Conservation (phyloP, 1,284 basidiomycete species). For the Cryptococcus sp. region DNA sequence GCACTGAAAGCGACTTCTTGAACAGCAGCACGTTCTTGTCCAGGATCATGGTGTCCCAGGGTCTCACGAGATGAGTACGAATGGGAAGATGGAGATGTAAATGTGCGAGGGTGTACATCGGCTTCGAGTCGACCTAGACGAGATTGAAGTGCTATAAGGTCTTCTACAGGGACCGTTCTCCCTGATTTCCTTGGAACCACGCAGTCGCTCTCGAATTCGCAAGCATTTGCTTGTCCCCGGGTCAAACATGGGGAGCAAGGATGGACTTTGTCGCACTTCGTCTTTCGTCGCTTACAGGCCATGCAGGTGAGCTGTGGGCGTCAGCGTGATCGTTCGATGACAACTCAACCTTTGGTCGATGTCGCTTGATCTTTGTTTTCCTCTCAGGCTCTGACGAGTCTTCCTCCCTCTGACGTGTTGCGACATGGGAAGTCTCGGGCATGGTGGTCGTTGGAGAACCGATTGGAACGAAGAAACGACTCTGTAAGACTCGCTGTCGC, state of each 20-base stretch:
- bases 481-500: too few relatives aligned
- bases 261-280: neutral
- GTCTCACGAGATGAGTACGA: too few relatives aligned
- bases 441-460: too few relatives aligned
- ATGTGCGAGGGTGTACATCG: too few relatives aligned
- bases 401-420: neutral
- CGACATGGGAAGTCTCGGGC: too few relatives aligned
- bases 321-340: neutral
- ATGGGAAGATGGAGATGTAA: too few relatives aligned
- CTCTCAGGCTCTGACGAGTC: neutral
- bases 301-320: neutral
- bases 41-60: too few relatives aligned
- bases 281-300: neutral
- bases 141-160: too few relatives aligned
- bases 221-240: neutral
- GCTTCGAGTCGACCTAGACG: too few relatives aligned
- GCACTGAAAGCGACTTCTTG: neutral
- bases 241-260: neutral
- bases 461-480: too few relatives aligned
- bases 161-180: too few relatives aligned
- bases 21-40: neutral
- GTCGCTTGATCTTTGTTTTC: neutral
- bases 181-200: neutral
- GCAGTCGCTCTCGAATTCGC: neutral
- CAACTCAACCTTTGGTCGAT: slow-evolving; percentile 1